phyloP scores from a whole-genome alignment of 495 filamentous ascomycete species.

The Elaphomyces granulatus region DNA sequence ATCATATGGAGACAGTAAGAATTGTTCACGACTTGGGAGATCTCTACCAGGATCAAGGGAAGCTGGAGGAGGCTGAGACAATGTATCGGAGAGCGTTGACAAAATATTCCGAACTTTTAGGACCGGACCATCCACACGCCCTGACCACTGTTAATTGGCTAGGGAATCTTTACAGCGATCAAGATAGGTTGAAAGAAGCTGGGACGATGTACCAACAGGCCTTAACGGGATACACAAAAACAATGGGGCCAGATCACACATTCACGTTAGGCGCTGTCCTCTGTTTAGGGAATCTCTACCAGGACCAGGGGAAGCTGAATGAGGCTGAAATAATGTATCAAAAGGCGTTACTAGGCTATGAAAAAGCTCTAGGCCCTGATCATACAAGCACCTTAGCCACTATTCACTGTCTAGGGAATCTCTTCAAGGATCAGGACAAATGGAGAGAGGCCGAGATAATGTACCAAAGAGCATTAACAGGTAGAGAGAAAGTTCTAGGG shows the following conservation, averaged over 20 bases:
- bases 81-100: conserved; percentile 10
- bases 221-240: conserved; percentile 16
- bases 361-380: conserved; percentile 14
- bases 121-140: conserved; percentile 13
- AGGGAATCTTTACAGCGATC: conserved; percentile 6
- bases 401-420: conserved; percentile 11
- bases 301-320: conserved; percentile 10
- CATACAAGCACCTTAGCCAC: neutral
- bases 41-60: conserved; percentile 15
- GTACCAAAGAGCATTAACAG: conserved; percentile 9
- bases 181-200: conserved; percentile 15
- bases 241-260: conserved; percentile 22
- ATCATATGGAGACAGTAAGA: conserved; percentile 18
- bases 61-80: conserved; percentile 21
- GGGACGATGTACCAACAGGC: conserved; percentile 13
- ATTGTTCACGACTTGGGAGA: conserved; percentile 13
- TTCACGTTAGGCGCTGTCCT: conserved; percentile 21
- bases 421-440: conserved; percentile 12
- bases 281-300: conserved; percentile 12
- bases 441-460: conserved; percentile 15
- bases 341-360: conserved; percentile 6
- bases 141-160: conserved; percentile 23
- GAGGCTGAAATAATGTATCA: conserved; percentile 16
- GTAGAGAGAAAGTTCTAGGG: conserved; percentile 16
- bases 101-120: no score